Base-by-base conservation (phyloP, 805 yeast genomes). In the Candida vaughaniae region DNA sequence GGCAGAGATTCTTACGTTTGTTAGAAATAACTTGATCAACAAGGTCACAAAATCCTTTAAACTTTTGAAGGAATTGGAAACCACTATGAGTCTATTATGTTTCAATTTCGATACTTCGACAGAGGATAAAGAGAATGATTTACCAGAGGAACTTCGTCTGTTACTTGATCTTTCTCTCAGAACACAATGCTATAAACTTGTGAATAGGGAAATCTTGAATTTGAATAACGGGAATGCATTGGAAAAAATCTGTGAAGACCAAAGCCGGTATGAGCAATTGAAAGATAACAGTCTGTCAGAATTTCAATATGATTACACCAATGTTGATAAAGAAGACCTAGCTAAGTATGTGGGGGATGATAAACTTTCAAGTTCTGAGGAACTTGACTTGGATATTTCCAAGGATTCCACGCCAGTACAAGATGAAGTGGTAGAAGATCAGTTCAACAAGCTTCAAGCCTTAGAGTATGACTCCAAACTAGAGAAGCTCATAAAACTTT, bases 11-110 rank as follows among this genome's bases (percentile, higher is more conserved):
- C 69, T 84, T 15, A 53, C 62, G 6, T 83, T 83, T 58, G 81
- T 85, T 6, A 70, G 80, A 42, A 75, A 71, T 15, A 80, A 80
- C 50, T 56, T 85, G 44, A 76, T 86, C 4, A 67, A 69, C 43
- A 77, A 82, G 41, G 83, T 81, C 1, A 69, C 83, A 2, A 71
- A 74, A 34, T 80, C 80, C 31, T 65, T 65, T 45, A 66, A 66
- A 39, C 77, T 83, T 42, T 69, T 88, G 59, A 75, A 76, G 37
- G 91, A 86, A 46, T 62, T 89, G 43, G 96, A 90, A 54, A 66
- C 81, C 29, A 80, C 95, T 2, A 85, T 89, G 93, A 87, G 95
- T 16, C 66, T 89, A 42, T 62, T 89, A 25, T 77, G 80, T 48
- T 76, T 73, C 51, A 71, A 73, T 25, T 61, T 64, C 41, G 64